Base-by-base conservation (phyloP, 495 filamentous ascomycete species). In the Annulohypoxylon moriforme region DNA sequence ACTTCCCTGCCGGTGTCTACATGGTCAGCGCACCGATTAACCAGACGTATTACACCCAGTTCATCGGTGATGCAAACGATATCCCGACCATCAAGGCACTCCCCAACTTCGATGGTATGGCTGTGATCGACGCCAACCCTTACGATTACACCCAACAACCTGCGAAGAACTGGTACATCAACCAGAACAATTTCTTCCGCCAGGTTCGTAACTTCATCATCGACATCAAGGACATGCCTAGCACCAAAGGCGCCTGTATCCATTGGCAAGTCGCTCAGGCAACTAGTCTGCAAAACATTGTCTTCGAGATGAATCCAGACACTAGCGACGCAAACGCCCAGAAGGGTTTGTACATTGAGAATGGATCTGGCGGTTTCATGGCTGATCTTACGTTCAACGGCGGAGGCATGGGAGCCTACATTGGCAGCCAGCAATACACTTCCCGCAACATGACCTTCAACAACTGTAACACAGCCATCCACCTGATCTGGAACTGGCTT, bases 181-280 rank as follows among this genome's bases (percentile, higher is more conserved):
- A 97, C 80, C 91, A 97, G 81, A 99, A 98, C 89, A 98, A 99
- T 84, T 99, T 99, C 86, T 98, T 94, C 87, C 94, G 96, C 49
- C 92, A 96, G 73, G 84, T 99, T 71, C 93, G 96, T 79, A 98
- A 99, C 83, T 92, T 99, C 73, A 86, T 94, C 74, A 91, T 99
- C 78, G 96, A 99, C 77, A 79, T 94, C 47, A 94, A 88, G 29
- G 87, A 82, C 11, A 88, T 92, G 86, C 90, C 92, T 13, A 72
- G 83, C 56, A 83, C 79, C 42, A 74, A 78, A 24, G 93, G 91
- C 63, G 86, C 93, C 40, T 93, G 93, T 81, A 96, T 99, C 63
- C 96, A 98, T 80, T 98, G 96, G 96, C 96, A 98, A 78, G 95
- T 99, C 3, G 94, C 93, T 42, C 96, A 99, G 76, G 96, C 95